Conservation (phyloP, 1,139 yeast genomes). For the Arxiozyma telluris region DNA sequence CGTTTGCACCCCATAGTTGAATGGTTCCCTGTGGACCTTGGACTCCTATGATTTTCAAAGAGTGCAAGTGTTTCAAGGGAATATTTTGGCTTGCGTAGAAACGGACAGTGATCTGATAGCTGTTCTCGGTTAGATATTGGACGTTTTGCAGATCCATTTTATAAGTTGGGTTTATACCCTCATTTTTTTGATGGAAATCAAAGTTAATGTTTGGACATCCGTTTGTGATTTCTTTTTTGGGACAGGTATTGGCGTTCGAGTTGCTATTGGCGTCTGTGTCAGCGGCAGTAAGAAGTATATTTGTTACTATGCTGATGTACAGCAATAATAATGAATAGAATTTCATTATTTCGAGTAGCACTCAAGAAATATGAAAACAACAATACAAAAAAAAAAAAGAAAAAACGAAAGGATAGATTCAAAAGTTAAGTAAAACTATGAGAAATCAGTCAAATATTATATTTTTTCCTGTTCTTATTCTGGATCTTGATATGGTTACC, state of each 20-base stretch:
- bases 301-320: neutral
- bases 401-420: too few species aligned
- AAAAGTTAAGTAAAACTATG: neutral
- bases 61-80: constrained; percentile 19
- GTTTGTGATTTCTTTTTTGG: neutral
- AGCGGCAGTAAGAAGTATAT: neutral
- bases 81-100: constrained; percentile 19
- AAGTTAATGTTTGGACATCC: constrained; percentile 14
- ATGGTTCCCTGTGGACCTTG: constrained; percentile 19
- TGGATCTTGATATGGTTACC: too few species aligned
- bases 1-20: constrained; percentile 22
- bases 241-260: neutral
- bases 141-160: constrained; percentile 5
- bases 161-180: constrained; percentile 3
- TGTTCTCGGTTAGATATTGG: constrained; percentile 7
- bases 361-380: too few species aligned
- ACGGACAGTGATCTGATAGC: constrained; percentile 25
- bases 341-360: neutral
- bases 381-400: too few species aligned
- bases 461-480: too few species aligned
- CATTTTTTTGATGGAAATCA: constrained; percentile 9
- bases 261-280: neutral
- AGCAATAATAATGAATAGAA: neutral
- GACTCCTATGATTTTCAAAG: constrained; percentile 25
- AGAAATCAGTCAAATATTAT: too few species aligned